Evolutionary conservation across 768 basidiomycete genomes (phyloP).

Genomic region (Rhodotorula kratochvilovae): DNA sequence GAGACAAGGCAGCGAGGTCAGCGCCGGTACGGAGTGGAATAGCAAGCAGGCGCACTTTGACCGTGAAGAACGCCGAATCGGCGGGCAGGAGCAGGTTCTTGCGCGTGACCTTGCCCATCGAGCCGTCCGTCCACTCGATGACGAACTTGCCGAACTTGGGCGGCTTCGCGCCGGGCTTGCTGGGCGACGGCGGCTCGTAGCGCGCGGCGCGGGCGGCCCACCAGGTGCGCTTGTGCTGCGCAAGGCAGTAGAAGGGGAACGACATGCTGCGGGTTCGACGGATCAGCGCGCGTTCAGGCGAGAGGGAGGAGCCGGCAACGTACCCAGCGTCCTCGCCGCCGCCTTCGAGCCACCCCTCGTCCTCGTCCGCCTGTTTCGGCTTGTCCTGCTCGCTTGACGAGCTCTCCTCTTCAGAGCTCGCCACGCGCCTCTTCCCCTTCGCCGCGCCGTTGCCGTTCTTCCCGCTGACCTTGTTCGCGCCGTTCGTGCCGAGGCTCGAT

Average conservation of each 20-base stretch:
- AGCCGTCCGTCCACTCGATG: slow-evolving; percentile 4
- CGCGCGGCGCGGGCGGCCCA: slow-evolving; percentile 10
- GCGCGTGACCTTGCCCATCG: not conserved
- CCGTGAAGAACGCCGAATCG: slow-evolving; percentile 4
- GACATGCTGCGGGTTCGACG: not conserved
- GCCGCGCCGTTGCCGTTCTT: not conserved
- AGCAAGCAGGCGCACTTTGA: not conserved
- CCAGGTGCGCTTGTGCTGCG: not conserved
- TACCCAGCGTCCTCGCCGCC: not conserved
- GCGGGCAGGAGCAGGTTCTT: slow-evolving; percentile 1
- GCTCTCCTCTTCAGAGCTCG: not conserved
- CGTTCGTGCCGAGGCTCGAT: not conserved
- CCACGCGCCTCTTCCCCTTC: not conserved
- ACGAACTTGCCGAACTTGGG: not conserved
- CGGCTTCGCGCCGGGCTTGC: not conserved
- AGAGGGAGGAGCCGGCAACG: not conserved
- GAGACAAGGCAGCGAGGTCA: not conserved
- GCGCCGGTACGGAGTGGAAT: too few relatives aligned
- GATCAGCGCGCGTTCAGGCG: not conserved
- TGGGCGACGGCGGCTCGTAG: slow-evolving; percentile 2
- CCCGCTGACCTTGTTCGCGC: too few relatives aligned
- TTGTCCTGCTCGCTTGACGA: not conserved
- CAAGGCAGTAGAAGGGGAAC: slow-evolving; percentile 20
- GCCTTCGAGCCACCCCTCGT: slow-evolving; percentile 10
- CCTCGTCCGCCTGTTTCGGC: slow-evolving; percentile 8